Evolutionary conservation across 2,329 filamentous ascomycete species (phyloP), one percentile per base, ranked within the genome.

Genomic region (Scedosporium aurantiacum): DNA sequence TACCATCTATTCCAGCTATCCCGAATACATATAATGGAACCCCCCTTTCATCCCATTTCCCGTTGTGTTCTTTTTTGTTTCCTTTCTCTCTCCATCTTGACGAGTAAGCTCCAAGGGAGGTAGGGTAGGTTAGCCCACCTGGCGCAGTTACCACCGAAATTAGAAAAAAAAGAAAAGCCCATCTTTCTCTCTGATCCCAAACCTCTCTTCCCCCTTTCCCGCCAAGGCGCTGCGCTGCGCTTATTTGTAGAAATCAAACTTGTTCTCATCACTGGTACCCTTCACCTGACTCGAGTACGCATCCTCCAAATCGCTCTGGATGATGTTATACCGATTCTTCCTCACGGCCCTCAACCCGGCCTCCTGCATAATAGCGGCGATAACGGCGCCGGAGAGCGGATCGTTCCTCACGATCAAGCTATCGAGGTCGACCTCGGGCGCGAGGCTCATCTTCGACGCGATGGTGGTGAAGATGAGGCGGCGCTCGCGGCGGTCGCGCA

Each of bases 281-380:
- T 97, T 97, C 70, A 99, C 94, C 75, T 99, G 94, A 76, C 87
- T 90, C 45, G 91, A 92, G 76, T 99, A 99, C 54, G 94, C 94
- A 74, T 97, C 94, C 76, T 99, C 94, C 65, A 99, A 79, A 76
- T 99, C 94, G 65, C 83, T 86, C 79, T 99, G 94, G 70, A 99
- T 97, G 73, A 99, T 99, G 76, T 99, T 97, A 78, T 99, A 99
- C 70, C 94, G 82, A 77, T 99, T 97, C 86, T 97, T 97, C 70
- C 93, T 84, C 66, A 97, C 93, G 27, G 93, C 93, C 67, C 92
- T 85, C 67, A 99, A 81, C 67, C 94, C 94, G 37, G 94, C 94
- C 78, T 99, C 94, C 76, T 99, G 94, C 94, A 99, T 99, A 72
- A 99, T 96, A 59, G 94, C 94, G 57, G 94, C 92, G 72, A 99